Conservation (phyloP, 2,329 filamentous ascomycete species). For the Fusarium phyllophilum region DNA sequence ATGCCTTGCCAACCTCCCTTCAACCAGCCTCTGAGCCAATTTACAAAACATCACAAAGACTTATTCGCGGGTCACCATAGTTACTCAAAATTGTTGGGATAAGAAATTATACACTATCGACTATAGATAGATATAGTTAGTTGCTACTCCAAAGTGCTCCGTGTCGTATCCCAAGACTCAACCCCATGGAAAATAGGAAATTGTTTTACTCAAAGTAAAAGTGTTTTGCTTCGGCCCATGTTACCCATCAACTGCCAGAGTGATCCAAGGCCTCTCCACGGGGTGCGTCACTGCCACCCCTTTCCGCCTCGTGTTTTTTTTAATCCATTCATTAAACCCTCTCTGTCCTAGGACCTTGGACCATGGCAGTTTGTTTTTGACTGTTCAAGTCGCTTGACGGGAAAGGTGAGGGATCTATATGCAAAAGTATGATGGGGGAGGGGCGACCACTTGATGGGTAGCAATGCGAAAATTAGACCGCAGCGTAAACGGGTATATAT, state of each 20-base stretch:
- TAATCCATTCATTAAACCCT: conserved; percentile 11
- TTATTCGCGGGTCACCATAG: background rate
- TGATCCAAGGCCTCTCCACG: conserved; percentile 39
- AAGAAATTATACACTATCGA: conserved; percentile 53
- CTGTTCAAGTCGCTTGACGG: conserved; percentile 17
- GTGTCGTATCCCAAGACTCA: conserved; percentile 37
- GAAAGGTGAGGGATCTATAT: conserved; percentile 3
- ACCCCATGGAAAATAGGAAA: conserved; percentile 37
- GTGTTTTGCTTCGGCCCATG: conserved; percentile 35
- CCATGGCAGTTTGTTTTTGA: conserved; percentile 32
- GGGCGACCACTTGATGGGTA: conserved; percentile 40
- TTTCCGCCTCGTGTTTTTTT: conserved; percentile 20
- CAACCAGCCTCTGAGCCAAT: background rate
- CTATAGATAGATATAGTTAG: conserved; percentile 46
- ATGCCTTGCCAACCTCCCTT: conserved; percentile 14
- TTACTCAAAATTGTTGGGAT: conserved; percentile 23
- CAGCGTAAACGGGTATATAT: conserved; percentile 48
- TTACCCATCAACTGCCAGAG: conserved; percentile 41
- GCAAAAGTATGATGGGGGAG: conserved; percentile 30
- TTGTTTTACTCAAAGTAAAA: conserved; percentile 36
- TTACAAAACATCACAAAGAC: background rate
- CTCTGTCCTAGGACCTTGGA: conserved; percentile 32
- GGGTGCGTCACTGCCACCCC: conserved; percentile 26
- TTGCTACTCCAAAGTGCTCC: conserved; percentile 45
- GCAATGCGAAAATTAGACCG: conserved; percentile 44